A percentile compares a stretch with the other conserved stretches of the same genome.
phyloP scores from a whole-genome alignment of 176 grass and related monocot species.

The Urochloa ruziziensis region DNA sequence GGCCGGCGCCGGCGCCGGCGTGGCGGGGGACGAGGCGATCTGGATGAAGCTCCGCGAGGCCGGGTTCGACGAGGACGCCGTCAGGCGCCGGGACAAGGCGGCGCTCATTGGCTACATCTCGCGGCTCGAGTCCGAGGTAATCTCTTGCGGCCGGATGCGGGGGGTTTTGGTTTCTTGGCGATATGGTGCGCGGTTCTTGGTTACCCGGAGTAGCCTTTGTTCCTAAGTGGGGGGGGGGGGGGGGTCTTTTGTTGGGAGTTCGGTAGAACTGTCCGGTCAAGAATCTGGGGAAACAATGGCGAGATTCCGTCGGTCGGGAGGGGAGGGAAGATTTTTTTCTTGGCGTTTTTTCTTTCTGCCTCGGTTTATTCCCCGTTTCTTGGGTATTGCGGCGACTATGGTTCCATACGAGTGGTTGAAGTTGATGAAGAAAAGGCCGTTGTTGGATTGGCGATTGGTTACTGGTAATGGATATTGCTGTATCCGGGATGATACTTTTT shows the following conservation, averaged over 20 bases:
- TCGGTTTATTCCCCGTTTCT: not conserved
- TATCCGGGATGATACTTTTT: not conserved
- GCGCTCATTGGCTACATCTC: constrained; percentile 70
- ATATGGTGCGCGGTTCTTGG: constrained; percentile 1
- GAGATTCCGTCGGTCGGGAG: not conserved
- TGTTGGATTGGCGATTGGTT: not conserved
- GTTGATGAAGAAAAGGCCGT: not conserved
- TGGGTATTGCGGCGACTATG: not conserved
- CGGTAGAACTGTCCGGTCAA: not conserved
- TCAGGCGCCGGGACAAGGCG: constrained; percentile 75
- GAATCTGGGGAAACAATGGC: not conserved
- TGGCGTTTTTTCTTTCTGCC: not conserved
- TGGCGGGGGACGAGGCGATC: constrained; percentile 65
- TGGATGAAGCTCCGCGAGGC: constrained; percentile 77
- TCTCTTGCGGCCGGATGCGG: not conserved
- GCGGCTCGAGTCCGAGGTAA: constrained; percentile 74
- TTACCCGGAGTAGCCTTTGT: not conserved
- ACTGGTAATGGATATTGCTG: not conserved
- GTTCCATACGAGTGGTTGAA: not conserved
- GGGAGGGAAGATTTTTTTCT: not conserved
- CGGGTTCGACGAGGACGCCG: constrained; percentile 80
- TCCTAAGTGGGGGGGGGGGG: not conserved
- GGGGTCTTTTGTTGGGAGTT: not conserved
- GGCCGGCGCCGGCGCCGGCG: not conserved
- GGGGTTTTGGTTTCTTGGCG: constrained; percentile 7